phyloP scores from a whole-genome alignment of 2,329 filamentous ascomycete species.

The Tolypocladium cylindrosporum region DNA sequence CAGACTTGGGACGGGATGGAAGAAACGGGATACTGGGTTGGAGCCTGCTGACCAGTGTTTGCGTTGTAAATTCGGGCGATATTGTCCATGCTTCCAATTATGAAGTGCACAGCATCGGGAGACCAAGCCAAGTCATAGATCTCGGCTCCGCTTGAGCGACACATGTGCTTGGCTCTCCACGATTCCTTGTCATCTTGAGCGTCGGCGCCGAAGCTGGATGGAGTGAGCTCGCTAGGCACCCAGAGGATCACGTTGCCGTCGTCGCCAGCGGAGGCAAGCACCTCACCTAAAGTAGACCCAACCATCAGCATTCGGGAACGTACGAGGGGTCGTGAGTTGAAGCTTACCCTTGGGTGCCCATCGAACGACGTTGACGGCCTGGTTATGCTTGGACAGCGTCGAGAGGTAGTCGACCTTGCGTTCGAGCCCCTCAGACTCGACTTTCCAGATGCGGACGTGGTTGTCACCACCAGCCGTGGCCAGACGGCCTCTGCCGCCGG shows the following conservation, averaged over 20 bases:
- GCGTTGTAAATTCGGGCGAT: conserved; percentile 95
- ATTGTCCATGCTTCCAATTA: conserved; percentile 99
- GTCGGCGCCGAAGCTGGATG: conserved; percentile 68
- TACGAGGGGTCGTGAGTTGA: not conserved
- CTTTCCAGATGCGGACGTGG: conserved; percentile 90
- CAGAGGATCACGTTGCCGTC: conserved; percentile 96
- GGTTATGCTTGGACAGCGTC: conserved; percentile 85
- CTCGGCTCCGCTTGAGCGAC: conserved; percentile 84
- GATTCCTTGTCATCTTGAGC: conserved; percentile 87
- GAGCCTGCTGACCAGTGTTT: conserved; percentile 57
- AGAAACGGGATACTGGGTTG: conserved; percentile 1
- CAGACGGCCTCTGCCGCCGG: conserved; percentile 78
- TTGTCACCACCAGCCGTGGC: conserved; percentile 95
- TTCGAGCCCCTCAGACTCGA: conserved; percentile 76
- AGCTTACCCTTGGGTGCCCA: conserved; percentile 81
- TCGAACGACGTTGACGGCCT: conserved; percentile 94
- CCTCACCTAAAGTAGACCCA: conserved; percentile 54
- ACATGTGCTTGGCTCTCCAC: conserved; percentile 97
- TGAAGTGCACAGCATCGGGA: conserved; percentile 91
- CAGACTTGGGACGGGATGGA: not conserved
- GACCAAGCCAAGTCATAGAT: conserved; percentile 99
- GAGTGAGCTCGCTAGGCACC: conserved; percentile 74
- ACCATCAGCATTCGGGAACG: conserved; percentile 2
- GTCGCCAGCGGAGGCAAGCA: conserved; percentile 89
- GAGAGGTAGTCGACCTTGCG: conserved; percentile 86